A percentile compares a stretch with the other conserved stretches of the same genome.
Evolutionary conservation across 306 rosid species (phyloP).

Genomic region (Begonia peltatifolia): DNA sequence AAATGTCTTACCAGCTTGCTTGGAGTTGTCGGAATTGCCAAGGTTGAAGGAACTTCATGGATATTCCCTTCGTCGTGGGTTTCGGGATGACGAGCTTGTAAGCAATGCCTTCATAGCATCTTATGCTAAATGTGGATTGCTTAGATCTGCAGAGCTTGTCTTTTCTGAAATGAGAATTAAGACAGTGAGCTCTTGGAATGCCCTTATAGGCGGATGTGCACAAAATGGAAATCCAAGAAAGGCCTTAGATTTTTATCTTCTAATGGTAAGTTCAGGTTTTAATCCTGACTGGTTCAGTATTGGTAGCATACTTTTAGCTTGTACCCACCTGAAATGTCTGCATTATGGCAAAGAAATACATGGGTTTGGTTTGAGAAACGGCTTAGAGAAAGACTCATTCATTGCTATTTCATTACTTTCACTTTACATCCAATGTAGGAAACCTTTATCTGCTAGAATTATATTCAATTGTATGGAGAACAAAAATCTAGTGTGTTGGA

Average conservation of each 20-base stretch:
- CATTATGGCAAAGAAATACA: conserved; percentile 50
- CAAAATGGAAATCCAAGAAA: conserved; percentile 61
- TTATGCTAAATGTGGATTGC: conserved; percentile 49
- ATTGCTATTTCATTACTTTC: conserved; percentile 52
- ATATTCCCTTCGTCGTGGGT: conserved; percentile 38
- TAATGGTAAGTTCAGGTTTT: conserved; percentile 42
- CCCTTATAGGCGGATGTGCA: conserved; percentile 46
- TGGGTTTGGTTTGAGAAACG: conserved; percentile 46
- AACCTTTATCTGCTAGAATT: conserved; percentile 26
- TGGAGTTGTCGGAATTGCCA: conserved; percentile 23
- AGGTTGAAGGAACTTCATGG: conserved; percentile 64
- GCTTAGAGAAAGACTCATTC: conserved; percentile 49
- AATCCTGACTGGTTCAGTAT: conserved; percentile 46
- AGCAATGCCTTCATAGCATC: conserved; percentile 61
- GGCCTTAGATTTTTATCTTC: conserved; percentile 48
- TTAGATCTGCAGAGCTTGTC: conserved; percentile 38
- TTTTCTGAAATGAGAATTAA: conserved; percentile 33
- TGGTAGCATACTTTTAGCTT: conserved; percentile 55
- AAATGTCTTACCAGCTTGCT: conserved; percentile 58
- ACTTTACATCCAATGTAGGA: conserved; percentile 38
- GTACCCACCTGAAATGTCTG: conserved; percentile 36
- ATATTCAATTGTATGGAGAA: conserved; percentile 32
- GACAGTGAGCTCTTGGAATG: conserved; percentile 74
- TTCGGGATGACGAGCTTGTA: conserved; percentile 38
- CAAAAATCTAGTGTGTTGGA: conserved; percentile 52